Percentiles rank a stretch among this genome's conserved stretches.
phyloP scores from a whole-genome alignment of 2,329 filamentous ascomycete species.

The Nigrospora osmanthi region DNA sequence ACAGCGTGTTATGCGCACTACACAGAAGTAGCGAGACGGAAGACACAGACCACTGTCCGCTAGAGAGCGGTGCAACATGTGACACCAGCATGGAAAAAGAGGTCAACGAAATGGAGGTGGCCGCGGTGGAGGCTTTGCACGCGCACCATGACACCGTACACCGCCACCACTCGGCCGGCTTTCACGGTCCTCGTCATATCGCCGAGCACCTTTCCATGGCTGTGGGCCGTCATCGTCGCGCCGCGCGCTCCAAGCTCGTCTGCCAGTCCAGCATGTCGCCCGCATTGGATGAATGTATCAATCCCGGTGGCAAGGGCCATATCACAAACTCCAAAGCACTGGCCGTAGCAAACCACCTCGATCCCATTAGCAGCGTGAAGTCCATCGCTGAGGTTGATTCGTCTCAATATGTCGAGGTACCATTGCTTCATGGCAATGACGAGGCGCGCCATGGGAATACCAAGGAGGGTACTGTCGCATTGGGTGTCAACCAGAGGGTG shows the following conservation, averaged over 20 bases:
- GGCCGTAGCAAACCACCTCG: constrained; percentile 1
- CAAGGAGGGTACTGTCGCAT: no score
- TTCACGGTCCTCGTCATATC: constrained; percentile 25
- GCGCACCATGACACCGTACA: constrained; percentile 6
- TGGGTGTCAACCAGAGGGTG: no score
- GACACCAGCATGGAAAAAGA: neutral
- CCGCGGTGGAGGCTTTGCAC: constrained; percentile 1
- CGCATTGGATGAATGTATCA: no score
- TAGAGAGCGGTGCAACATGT: neutral
- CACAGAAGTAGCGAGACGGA: constrained; percentile 11
- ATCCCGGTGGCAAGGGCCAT: no score
- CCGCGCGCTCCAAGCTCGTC: neutral
- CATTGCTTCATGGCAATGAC: constrained; percentile 3
- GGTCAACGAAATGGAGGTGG: neutral
- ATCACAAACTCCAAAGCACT: no score
- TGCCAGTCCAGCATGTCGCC: neutral
- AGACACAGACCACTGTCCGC: neutral
- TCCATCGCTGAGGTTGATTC: constrained; percentile 6
- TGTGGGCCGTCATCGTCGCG: constrained; percentile 3
- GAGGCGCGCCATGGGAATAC: no score
- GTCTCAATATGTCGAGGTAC: constrained; percentile 8
- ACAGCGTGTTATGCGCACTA: constrained; percentile 23
- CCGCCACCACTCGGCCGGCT: constrained; percentile 20
- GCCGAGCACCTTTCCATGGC: constrained; percentile 21
- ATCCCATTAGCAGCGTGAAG: constrained; percentile 8